Base-by-base conservation (phyloP, 169 alveolate genomes). In the Plasmodium relictum region DNA sequence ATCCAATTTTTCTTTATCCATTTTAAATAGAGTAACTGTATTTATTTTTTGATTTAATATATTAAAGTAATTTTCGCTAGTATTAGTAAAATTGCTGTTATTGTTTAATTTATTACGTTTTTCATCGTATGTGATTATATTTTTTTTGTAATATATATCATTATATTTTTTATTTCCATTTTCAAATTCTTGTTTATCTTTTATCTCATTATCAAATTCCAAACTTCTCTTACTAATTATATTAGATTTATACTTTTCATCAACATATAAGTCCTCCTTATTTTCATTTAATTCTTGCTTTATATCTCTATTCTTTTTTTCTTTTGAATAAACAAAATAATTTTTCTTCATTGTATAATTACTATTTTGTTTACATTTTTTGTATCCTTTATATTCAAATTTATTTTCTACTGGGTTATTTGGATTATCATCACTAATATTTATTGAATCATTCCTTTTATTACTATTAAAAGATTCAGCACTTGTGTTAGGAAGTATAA, bases 1-100 rank as follows among this genome's bases (percentile, higher is more conserved):
- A 16, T 70, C 20, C 14, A 16, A 24, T 65, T 42, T 72, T 45
- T 59, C 54, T 59, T 26, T 71, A 42, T 70, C 85, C 52, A 24
- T 69, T 63, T 85, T 73, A 69, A 14, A 37, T 65, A 20, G 24
- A 20, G 20, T 61, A n/a, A 59, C 9, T 61, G 70, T 6, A 20
- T 12, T 7, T 20, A 12, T 65, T 26, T 31, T 39, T 65, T 65
- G 56, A 61, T 31, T n/a, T 18, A 10, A 22, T 20, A 22, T 61
- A 61, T 24, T 61, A 54, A 18, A 6, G 14, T 6, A 18, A 12
- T 54, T 18, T 2, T 54, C 63, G 26, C 41, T 18, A 7, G 16
- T 61, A 61, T 24, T 61, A 18, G 20, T 3, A 24, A 22, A 22
- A 61, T 61, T 61, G 18, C 20, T 61, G 16, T 61, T 14, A 22